Conservation (phyloP, 2,329 filamentous ascomycete genomes). For the Alternaria sp. region DNA sequence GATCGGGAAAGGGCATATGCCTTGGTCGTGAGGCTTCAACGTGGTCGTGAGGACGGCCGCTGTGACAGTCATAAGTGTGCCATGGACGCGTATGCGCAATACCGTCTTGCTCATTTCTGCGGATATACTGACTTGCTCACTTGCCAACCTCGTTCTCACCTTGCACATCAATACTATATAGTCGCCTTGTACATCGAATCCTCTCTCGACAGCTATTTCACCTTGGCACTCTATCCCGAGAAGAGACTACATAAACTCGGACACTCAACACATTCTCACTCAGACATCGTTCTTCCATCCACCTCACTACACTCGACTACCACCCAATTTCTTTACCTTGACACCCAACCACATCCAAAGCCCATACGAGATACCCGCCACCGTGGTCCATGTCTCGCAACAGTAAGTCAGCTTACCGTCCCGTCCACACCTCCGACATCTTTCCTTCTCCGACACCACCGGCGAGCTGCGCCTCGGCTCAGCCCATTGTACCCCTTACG, state of each 20-base stretch:
- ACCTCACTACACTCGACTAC: not conserved
- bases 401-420: conserved; percentile 5
- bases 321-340: not conserved
- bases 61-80: conserved; percentile 4
- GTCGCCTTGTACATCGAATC: conserved; percentile 6
- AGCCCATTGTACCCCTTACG: not conserved
- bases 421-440: not conserved
- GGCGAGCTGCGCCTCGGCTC: not conserved
- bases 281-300: not conserved
- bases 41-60: not conserved
- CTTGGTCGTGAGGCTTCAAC: conserved; percentile 8
- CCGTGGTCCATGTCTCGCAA: conserved; percentile 8
- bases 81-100: conserved; percentile 11
- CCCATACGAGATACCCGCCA: not conserved
- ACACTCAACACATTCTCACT: not conserved
- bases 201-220: not conserved
- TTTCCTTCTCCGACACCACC: not conserved
- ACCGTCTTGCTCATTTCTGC: conserved; percentile 1
- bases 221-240: not conserved
- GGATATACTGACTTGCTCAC: not conserved
- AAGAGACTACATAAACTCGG: not conserved
- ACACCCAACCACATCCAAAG: not conserved
- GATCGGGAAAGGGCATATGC: not conserved
- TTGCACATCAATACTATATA: conserved; percentile 6
- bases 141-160: conserved; percentile 3